Percentiles rank a stretch among this genome's conserved stretches.
Evolutionary conservation across 352 stramenopile species (phyloP).

Genomic region (Poterioochromonas sp.): DNA sequence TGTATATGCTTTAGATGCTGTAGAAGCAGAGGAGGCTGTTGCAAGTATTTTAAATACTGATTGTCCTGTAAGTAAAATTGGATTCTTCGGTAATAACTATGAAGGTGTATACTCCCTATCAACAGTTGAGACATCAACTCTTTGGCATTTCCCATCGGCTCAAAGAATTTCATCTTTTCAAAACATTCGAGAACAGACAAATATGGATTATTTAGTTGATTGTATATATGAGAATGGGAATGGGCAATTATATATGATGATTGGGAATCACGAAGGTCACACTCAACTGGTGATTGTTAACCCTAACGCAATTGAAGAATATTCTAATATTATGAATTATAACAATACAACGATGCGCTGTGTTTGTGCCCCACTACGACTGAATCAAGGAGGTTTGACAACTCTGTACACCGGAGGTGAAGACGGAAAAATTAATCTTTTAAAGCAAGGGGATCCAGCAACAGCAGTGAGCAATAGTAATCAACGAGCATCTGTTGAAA

Average conservation of each 20-base stretch:
- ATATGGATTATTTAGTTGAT: conserved; percentile 26
- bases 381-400: too few species aligned
- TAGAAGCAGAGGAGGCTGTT: conserved; percentile 3
- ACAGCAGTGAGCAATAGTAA: too few species aligned
- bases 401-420: too few species aligned
- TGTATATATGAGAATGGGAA: not conserved
- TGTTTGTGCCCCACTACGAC: too few species aligned
- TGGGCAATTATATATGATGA: not conserved
- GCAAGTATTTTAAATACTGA: conserved; percentile 30
- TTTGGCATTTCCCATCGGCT: conserved; percentile 34
- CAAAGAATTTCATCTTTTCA: conserved; percentile 8
- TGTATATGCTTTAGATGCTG: not conserved
- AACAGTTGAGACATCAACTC: conserved; percentile 12
- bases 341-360: too few species aligned
- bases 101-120: conserved; percentile 32
- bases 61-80: conserved; percentile 6
- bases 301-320: not conserved
- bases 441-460: too few species aligned
- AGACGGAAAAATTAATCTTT: too few species aligned
- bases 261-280: not conserved
- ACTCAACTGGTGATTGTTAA: not conserved
- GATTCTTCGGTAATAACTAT: conserved; percentile 10
- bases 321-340: too few species aligned
- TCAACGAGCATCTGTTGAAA: too few species aligned
- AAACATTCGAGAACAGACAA: not conserved